These are phyloP conservation scores for barrel medic (Medicago truncatula) DNA, from an alignment of 306 rosid genomes.

Conservation along the genomic window MtrunA17r5.0-ANR NC_053045.1:41784501-41785000, in stretches of 20 bases:
- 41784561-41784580: constrained; percentile 35
- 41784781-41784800: too few species aligned
- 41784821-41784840: too few species aligned
- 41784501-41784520: constrained; percentile 32
- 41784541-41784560: constrained; percentile 33
- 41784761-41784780: not conserved
- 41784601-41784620: constrained; percentile 65
- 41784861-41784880: too few species aligned
- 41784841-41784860: too few species aligned
- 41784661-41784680: constrained; percentile 14
- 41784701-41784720: constrained; percentile 30
- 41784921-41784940: too few species aligned
- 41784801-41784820: too few species aligned
- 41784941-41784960: too few species aligned
- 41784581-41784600: constrained; percentile 35
- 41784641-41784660: constrained; percentile 35
- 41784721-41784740: constrained; percentile 30
- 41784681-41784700: not conserved
- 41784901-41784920: too few species aligned
- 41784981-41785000: too few species aligned
- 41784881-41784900: too few species aligned
- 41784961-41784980: too few species aligned
- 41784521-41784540: constrained; percentile 45
- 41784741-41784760: constrained; percentile 12
- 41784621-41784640: constrained; percentile 28